Base-by-base conservation (phyloP, 257 asterid genomes). In the Sherardia arvensis region DNA sequence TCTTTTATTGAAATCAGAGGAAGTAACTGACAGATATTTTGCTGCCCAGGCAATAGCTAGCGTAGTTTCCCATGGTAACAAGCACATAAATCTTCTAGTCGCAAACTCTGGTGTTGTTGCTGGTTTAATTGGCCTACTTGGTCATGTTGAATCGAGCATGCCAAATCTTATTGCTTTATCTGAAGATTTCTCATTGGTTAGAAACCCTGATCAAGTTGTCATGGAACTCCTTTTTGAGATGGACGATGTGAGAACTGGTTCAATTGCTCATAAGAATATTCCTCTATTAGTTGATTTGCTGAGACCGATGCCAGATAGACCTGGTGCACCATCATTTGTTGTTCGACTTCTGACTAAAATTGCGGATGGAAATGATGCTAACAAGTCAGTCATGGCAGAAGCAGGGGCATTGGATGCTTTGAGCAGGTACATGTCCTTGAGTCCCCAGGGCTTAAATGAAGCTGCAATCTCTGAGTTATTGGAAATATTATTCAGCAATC, bases 21-120 rank as follows among this genome's bases (percentile, higher is more conserved):
- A 91, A 83, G 76, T 85, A 74, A 82, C 76, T 21, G 89, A 81
- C 73, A 79, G 78, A 69, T 85, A 68, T 74, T 87, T 91, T 64
- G 91, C 94, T 71, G 96, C 96, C 62, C 97, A 87, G 78, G 94
- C 95, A 61, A 75, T 85, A 78, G 85, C 91, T 54, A 87, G 94
- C 71, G 85, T 91, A 68, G 89, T 83, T 72, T 58, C 76, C 71
- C 90, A 87, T 73, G 80, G 85, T 62, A 78, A 81, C 77, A 80
- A 67, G 70, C 79, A 73, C 59, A 82, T 83, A 67, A 84, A 80
- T 80, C 86, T 91, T 67, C 82, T 84, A 17, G 74, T 91, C 66
- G 86, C 88, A 49, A 82, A 87, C 71, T 84, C 96, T 34, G 93
- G 87, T 72, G 87, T 88, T 66, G 81, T 87, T 66, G 70, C 79